A percentile compares a stretch with the other conserved stretches of the same genome.
Evolutionary conservation across 1,139 yeast species (phyloP).

Genomic region (Magnusiomyces tetraspermus): DNA sequence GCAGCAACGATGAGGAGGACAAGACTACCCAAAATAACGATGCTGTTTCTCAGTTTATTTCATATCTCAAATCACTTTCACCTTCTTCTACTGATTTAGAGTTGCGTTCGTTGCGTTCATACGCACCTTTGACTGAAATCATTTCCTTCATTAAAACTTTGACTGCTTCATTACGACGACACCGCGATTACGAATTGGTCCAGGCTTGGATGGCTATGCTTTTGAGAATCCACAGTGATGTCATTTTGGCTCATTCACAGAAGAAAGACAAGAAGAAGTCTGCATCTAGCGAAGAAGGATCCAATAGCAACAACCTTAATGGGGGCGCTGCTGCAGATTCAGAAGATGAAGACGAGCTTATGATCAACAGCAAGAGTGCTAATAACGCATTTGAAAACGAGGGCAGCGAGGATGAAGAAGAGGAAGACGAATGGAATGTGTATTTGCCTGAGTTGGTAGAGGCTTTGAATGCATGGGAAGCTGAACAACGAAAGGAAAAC

Average conservation of each 20-base stretch:
- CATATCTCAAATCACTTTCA: slow-evolving; percentile 49
- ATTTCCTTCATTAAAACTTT: slow-evolving; percentile 57
- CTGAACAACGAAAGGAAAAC: slow-evolving; percentile 37
- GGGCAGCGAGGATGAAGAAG: slow-evolving; percentile 1
- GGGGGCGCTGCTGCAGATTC: not conserved
- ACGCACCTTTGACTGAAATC: slow-evolving; percentile 57
- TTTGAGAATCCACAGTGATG: slow-evolving; percentile 74
- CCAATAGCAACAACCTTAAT: slow-evolving; percentile 7
- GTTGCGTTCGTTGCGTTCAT: slow-evolving; percentile 63
- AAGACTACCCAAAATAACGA: not conserved
- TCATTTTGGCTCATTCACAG: slow-evolving; percentile 38
- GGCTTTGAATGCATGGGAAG: slow-evolving; percentile 45
- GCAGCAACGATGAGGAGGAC: not conserved
- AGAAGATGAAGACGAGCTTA: not conserved
- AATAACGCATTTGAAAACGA: not conserved
- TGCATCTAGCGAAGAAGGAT: slow-evolving; percentile 9
- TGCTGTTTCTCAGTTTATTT: slow-evolving; percentile 37
- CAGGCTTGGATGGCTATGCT: slow-evolving; percentile 75
- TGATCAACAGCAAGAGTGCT: not conserved
- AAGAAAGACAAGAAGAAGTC: slow-evolving; percentile 1
- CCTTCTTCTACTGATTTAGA: slow-evolving; percentile 82
- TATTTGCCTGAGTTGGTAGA: slow-evolving; percentile 29
- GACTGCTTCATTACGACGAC: slow-evolving; percentile 46
- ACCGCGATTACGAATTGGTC: slow-evolving; percentile 56
- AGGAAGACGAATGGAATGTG: slow-evolving; percentile 25